Base-by-base conservation (phyloP, 371 early-diverging fungal genomes). In the Saksenaea oblongispora region DNA sequence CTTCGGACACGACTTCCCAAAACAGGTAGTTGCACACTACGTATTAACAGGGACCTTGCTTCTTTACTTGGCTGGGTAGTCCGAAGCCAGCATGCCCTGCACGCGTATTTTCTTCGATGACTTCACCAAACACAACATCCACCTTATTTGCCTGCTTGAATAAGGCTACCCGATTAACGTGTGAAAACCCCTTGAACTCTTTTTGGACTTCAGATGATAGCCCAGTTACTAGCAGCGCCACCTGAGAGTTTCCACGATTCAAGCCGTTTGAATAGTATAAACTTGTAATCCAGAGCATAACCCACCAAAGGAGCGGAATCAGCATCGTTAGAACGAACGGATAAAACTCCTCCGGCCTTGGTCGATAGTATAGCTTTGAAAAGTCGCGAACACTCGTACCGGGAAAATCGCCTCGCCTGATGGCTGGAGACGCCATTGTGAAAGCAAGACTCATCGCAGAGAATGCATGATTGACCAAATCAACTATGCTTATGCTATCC, bases 11-110 rank as follows among this genome's bases (percentile, higher is more conserved):
- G 31, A 7, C 7, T 31, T 7, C 31, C 31, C 7, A 31, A 31
- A 31, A 31, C 7, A 31, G 31, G 7, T 4, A 31, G 2, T 31
- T 31, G 39, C 11, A 39, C 51, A 10, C 1, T 17, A 1, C 56
- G 31, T 44, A 37, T 35, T n/a, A n/a, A n/a, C 5, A 15, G 35
- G 34, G 44, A 34, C 1, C 62, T 18, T 9, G 67, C 58, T 14
- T 58, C 27, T 14, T 58, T 41, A 31, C 31, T 55, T 67, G 62
- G 34, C 55, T 54, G 13, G 56, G 36, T 15, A 61, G 27, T 54
- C 67, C 67, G 31, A 67, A 67, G 10, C 57, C 59, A 47, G 62
- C 56, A 28, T 66, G 67, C 1, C 67, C 67, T 15, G 27, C 14
- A 34, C 63, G 53, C 27, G 15, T 18, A 3, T 27, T 34, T 26